Evolutionary conservation across 1,284 basidiomycete genomes (phyloP), one percentile per base, ranked within the genome.

Genomic region (Puccinia triticina): DNA sequence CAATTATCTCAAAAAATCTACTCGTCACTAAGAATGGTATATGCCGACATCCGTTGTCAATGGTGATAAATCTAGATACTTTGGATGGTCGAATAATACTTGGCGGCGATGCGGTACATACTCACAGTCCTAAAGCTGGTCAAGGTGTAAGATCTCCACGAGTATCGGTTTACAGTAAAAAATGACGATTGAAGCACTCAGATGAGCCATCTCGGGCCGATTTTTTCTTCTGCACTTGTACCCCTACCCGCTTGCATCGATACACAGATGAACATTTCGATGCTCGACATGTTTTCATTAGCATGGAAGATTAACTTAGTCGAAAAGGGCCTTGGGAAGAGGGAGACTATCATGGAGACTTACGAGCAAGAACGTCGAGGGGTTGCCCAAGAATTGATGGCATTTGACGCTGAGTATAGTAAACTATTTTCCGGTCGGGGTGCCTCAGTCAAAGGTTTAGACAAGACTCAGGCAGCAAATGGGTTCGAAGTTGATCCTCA

Each of bases 261-360:
- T 37, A n/a, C 21, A 12, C 21, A 80, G 71, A 88, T 88, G 87
- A 88, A 88, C 85, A 88, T 88, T 75, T 87, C 87, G 64, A 87
- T 88, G 84, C 86, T 88, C 80, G 88, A 88, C 84, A 86, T 87
- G 84, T 87, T 87, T 85, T 86, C 87, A 21, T 84, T 88, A 48
- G 85, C 87, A 2, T 88, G 88, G 88, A 86, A 87, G 81, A 86
- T 88, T 85, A 88, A 88, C 84, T 83, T 87, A 48, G 86, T 88
- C 76, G 87, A 88, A 82, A 88, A 88, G 84, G 87, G 87, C 18
- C 82, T 88, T 55, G 87, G 86, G 12, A 84, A 86, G 78, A 84
- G 84, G 26, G 84, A 85, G 3, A 83, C 84, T 46, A 85, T 88
- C 37, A 85, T 88, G 2, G 83, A 85, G 10, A 87, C 87, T n/a